Conservation (phyloP, 148 eudicot genomes). For the Spergularia marina region DNA sequence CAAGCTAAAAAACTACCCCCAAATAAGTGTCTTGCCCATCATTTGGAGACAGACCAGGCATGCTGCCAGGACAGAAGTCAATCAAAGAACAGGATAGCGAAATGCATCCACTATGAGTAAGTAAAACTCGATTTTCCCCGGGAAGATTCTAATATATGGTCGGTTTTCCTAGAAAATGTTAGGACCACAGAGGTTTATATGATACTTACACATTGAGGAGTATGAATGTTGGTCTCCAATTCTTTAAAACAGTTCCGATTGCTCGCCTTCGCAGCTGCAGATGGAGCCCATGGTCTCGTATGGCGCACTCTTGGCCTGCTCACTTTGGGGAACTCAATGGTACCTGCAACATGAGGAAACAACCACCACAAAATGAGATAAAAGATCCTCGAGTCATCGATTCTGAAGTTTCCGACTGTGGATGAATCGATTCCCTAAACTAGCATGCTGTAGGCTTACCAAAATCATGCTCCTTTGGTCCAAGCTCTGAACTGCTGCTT, state of each 20-base stretch:
- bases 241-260: slow-evolving; percentile 48
- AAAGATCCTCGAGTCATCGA: not conserved
- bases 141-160: not conserved
- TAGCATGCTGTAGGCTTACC: slow-evolving; percentile 42
- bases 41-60: not conserved
- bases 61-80: slow-evolving; percentile 14
- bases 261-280: slow-evolving; percentile 50
- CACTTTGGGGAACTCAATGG: slow-evolving; percentile 61
- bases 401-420: not conserved
- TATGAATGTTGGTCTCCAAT: slow-evolving; percentile 45
- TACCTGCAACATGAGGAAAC: slow-evolving; percentile 37
- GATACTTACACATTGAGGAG: slow-evolving; percentile 51
- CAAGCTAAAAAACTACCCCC: not conserved
- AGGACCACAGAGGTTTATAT: slow-evolving; percentile 4
- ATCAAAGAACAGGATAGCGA: slow-evolving; percentile 7
- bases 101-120: not conserved
- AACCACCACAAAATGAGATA: slow-evolving; percentile 1
- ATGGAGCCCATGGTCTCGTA: slow-evolving; percentile 64
- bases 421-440: not conserved
- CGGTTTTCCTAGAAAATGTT: not conserved
- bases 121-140: not conserved
- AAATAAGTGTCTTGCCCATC: not conserved
- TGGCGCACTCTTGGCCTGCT: slow-evolving; percentile 75
- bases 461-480: slow-evolving; percentile 59
- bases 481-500: slow-evolving; percentile 74